Evolutionary conservation across 805 yeast genomes (phyloP), one percentile per base, ranked within the genome.

Genomic region (Henningerozyma blattae): DNA sequence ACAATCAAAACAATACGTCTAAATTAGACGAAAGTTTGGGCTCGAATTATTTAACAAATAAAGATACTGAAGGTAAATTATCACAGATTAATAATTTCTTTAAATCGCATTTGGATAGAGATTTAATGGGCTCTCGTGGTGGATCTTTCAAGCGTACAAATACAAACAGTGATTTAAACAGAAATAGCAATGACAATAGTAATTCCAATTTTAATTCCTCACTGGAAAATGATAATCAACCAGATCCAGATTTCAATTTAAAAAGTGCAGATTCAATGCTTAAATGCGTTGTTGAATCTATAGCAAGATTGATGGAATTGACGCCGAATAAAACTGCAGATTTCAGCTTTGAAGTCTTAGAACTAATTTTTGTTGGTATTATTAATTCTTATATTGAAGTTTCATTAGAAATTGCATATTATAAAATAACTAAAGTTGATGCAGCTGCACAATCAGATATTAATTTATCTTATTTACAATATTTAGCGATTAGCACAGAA

Each of bases 311-410:
- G 3, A 67, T 83, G 46, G 95, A 85, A 50, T 61, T 84, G 26
- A 66, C 76, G 0, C 83, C 89, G 1, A 60, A 61, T 18, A 74
- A 69, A 37, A 63, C 81, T 2, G 68, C 77, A 5, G 76, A 69
- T 30, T 71, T 75, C 46, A 69, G 84, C 0, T 58, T 73, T 29
- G 86, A 76, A 40, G 55, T 87, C 12, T 62, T 82, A 37, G 83
- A 82, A 40, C 64, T 81, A 25, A 52, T 84, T 33, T 55, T 84
- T 16, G 65, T 72, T 31, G 85, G 79, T 35, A 65, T 83, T 26
- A 91, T 94, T 1, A 73, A 73, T 24, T 67, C 77, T 3, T 85
- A 82, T 47, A 68, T 86, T 29, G 86, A 82, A 27, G 64, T 75
- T 13, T 86, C 84, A 0, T 54, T 87, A 27, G 95, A 84, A 44